A percentile compares a stretch with the other conserved stretches of the same genome.
Evolutionary conservation across 176 grass and related monocot genomes (phyloP).

Genomic region (Chrysopogon serrulatus): DNA sequence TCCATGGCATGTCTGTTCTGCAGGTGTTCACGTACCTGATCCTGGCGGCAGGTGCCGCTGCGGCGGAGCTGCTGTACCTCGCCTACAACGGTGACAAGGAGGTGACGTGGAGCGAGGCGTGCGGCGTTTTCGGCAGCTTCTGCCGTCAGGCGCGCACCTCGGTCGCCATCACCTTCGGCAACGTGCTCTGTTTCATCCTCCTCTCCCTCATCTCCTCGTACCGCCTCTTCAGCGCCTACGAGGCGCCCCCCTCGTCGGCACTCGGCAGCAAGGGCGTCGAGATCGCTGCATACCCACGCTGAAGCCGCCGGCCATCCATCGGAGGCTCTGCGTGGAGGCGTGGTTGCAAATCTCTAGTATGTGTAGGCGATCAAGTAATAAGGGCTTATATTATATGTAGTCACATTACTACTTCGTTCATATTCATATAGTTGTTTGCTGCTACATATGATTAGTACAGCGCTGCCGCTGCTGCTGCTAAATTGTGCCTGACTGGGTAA

Average conservation of each 20-base stretch:
- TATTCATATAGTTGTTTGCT: not conserved
- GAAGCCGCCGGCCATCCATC: not conserved
- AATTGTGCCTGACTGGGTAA: not conserved
- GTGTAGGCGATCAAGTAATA: not conserved
- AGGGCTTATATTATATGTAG: not conserved
- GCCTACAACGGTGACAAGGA: slow-evolving; percentile 87
- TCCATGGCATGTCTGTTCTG: not conserved
- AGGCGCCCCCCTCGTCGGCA: slow-evolving; percentile 45
- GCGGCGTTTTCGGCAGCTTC: slow-evolving; percentile 69
- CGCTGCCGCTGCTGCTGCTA: not conserved
- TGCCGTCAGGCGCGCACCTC: slow-evolving; percentile 67
- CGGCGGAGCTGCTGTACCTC: slow-evolving; percentile 75
- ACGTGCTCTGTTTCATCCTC: slow-evolving; percentile 65
- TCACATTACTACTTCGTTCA: too few species aligned
- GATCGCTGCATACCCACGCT: slow-evolving; percentile 68
- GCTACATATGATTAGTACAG: not conserved
- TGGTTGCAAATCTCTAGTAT: not conserved
- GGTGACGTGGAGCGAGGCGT: slow-evolving; percentile 92
- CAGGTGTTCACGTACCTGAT: slow-evolving; percentile 89
- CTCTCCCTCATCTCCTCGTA: slow-evolving; percentile 93
- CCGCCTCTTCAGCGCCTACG: slow-evolving; percentile 89
- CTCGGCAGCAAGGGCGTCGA: slow-evolving; percentile 59
- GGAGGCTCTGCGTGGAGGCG: not conserved
- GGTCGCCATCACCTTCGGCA: slow-evolving; percentile 73
- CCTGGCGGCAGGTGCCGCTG: slow-evolving; percentile 66